Base-by-base conservation (phyloP, 2,329 filamentous ascomycete genomes). In the Hypoxylon rubiginosum region DNA sequence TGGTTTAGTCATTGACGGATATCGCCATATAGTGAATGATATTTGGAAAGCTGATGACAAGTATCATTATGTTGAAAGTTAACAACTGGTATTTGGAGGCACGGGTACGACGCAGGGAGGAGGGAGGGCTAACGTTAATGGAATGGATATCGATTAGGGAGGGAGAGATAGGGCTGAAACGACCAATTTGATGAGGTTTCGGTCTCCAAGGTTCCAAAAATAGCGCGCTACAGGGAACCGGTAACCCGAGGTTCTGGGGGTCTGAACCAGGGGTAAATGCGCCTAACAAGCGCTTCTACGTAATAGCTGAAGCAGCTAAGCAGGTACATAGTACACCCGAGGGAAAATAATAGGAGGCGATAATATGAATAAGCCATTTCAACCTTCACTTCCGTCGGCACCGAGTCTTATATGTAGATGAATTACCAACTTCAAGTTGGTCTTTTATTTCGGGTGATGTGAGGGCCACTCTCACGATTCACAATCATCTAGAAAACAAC, bases 111-210 rank as follows among this genome's bases (percentile, higher is more conserved):
- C n/a, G n/a, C n/a, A n/a, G n/a, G n/a, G n/a, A n/a, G n/a, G n/a
- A n/a, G n/a, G n/a, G 34, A 13, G 11, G 19, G 19, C 39, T 43
- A 43, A 43, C 17, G 19, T 17, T 8, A n/a, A n/a, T n/a, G n/a
- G n/a, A 43, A 3, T 19, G 17, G 39, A 10, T 19, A 59, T 52
- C 45, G 26, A 57, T 43, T 58, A 55, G 54, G 26, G 39, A 52
- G 51, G 50, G 52, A 41, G 46, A 41, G n/a, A n/a, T 64, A 67
- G 60, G 64, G 64, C 64, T 70, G 67, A 69, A 65, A 69, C 67
- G 36, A 41, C 19, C 58, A 39, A 63, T 64, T 58, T 50, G 26
- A 55, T 55, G 59, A 61, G 58, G 58, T 53, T 64, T 56, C 58
- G 41, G n/a, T n/a, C n/a, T n/a, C n/a, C n/a, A n/a, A n/a, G 4